Evolutionary conservation across 2,329 filamentous ascomycete species (phyloP), one percentile per base, ranked within the genome.

Genomic region (Paramyrothecium sp.): DNA sequence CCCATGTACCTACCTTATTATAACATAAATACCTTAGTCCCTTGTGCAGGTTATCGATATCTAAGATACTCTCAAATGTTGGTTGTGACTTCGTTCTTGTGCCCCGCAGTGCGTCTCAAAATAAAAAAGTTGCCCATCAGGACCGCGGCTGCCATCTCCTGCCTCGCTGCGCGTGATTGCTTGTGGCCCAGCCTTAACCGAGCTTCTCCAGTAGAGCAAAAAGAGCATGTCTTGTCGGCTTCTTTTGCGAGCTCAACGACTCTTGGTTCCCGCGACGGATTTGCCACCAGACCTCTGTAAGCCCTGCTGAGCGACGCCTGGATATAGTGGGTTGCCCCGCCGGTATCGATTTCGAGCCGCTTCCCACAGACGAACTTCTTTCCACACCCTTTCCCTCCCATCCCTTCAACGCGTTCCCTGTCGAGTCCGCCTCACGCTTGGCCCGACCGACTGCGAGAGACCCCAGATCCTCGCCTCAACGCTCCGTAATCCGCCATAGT

Each of bases 321-420:
- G 38, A 19, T 44, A 44, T 53, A 61, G 60, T 62, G 62, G 59
- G 54, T 53, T 65, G 63, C 63, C 63, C 63, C 63, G 63, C 63
- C 61, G 56, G 59, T 56, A 51, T 56, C 57, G 48, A 58, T 58
- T 56, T 55, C 44, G 51, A 61, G 53, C 60, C 57, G 47, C 55
- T 63, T 54, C 55, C 48, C 62, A 54, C 54, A 54, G 44, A 47
- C 47, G n/a, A 55, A 44, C 13, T 19, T 7, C n/a, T 19, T 44
- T 16, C 38, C 38, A 44, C 38, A 44, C 38, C n/a, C 38, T 44
- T 44, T 17, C 38, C 13, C 13, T 12, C 13, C 38, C 13, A 16
- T 17, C 38, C n/a, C 38, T 44, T 30, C 26, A 30, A 30, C 26
- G 4, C 26, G 26, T 30, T 30, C 5, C 38, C 38, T 19, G 5